Evolutionary conservation across 257 asterid species (phyloP).

Genomic region (Gynochthodes officinalis): DNA sequence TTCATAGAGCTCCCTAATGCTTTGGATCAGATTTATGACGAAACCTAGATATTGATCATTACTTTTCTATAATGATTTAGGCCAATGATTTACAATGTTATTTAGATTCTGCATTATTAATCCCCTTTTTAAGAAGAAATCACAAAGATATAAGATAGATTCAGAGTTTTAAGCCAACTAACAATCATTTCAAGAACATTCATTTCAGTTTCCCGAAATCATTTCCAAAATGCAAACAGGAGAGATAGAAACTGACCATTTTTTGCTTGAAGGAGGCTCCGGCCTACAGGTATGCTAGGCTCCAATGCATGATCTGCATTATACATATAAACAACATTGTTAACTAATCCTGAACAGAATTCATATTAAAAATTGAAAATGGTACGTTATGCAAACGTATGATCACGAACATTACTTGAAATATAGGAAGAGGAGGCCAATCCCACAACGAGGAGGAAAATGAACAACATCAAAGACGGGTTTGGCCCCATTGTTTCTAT

Average conservation of each 20-base stretch:
- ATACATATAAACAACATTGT: neutral
- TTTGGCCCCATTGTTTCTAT: slow-evolving; percentile 37
- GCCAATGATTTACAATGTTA: neutral
- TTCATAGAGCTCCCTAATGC: neutral
- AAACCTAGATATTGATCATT: too few species aligned
- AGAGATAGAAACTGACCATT: slow-evolving; percentile 33
- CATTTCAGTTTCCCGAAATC: neutral
- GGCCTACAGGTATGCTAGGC: slow-evolving; percentile 44
- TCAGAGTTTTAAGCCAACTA: too few species aligned
- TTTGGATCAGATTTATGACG: too few species aligned
- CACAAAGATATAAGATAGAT: neutral
- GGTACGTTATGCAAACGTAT: neutral
- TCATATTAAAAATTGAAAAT: neutral
- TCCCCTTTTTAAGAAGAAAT: neutral
- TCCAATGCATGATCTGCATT: slow-evolving; percentile 51
- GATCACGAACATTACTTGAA: slow-evolving; percentile 38
- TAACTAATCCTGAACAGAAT: neutral
- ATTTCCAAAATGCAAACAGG: neutral
- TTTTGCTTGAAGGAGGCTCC: slow-evolving; percentile 78
- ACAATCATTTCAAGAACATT: neutral
- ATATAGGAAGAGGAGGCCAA: slow-evolving; percentile 55
- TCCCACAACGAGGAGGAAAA: slow-evolving; percentile 50
- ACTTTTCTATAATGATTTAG: too few species aligned
- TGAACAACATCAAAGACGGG: slow-evolving; percentile 32
- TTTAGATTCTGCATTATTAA: neutral